Evolutionary conservation across 345 rosid genomes (phyloP), one percentile per base, ranked within the genome.

Genomic region (Citrus cavaleriei): DNA sequence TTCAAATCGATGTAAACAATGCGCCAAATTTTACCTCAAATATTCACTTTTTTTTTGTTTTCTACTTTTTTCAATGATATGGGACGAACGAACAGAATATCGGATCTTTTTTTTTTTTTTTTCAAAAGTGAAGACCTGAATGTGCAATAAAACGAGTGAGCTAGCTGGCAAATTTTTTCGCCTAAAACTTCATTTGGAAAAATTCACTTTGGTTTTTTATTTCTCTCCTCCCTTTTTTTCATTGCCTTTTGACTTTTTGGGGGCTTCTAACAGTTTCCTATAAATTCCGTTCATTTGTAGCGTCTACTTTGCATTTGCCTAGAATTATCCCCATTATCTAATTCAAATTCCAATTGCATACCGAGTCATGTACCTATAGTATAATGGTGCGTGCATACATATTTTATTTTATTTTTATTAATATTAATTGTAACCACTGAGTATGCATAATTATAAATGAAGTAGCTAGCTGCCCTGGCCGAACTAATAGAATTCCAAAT

Each of bases 251-350:
- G 84, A 81, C 86, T 81, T 83, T 77, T 6, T 0, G 35, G 32
- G 34, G 77, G 37, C 34, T 64, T 7, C 22, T 62, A n/a, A 80
- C 24, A 16, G 70, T 4, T 55, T 72, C 78, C 78, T 16, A 34
- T 4, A 77, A 73, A 86, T 81, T 81, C 85, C 55, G 10, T 79
- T 76, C 85, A 83, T 75, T 73, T 76, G 60, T 77, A 78, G 19
- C 21, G 55, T 64, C 60, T 61, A 25, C 83, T 60, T 59, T 74
- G 72, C 55, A 73, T 67, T 73, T 70, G 27, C 71, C 10, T 51
- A 38, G 35, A 62, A 83, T 63, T 54, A 76, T 32, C 28, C 69
- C 60, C 59, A 28, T 42, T 63, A 4, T 54, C 58, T 18, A 62
- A 42, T 32, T 61, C 49, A 64, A 64, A 62, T 63, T 63, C 72